Evolutionary conservation across 2,329 filamentous ascomycete genomes (phyloP), one percentile per base, ranked within the genome.

Genomic region (Aspergillus sp.): DNA sequence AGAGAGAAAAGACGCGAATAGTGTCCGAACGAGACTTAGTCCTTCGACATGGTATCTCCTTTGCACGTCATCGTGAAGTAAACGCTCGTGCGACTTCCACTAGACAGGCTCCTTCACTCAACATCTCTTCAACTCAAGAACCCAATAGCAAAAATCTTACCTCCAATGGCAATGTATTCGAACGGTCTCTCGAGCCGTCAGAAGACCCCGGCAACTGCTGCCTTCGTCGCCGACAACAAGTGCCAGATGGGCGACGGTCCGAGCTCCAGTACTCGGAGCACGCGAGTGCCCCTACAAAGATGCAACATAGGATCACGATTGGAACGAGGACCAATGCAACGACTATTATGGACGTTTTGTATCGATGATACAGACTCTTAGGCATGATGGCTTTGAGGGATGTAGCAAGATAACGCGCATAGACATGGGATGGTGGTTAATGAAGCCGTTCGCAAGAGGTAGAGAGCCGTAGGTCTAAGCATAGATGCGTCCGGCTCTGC

Each of bases 301-400:
- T 59, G 49, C 63, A 62, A 36, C 74, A 67, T 43, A 78, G 68
- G 35, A 79, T 67, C 51, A 73, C 61, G 53, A 79, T 77, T 38
- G 77, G 76, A 50, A 79, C 72, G 44, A 79, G 62, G 52, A 79
- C 68, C 56, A 79, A 65, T 51, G 71, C 71, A 53, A 76, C 66
- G 59, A 78, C 62, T 57, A 75, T 71, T 59, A 70, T 63, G 51
- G 66, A 64, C 51, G 62, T 72, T 59, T 67, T 71, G 56, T 66
- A 61, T 54, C 66, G 59, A 51, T 61, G 55, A 24, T 61, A 64
- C 56, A 65, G 51, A 42, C 52, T 59, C 53, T 61, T 63, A 58
- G 63, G 49, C 64, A 67, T 72, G 50, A 64, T 64, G 26, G 17
- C 32, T 45, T n/a, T 32, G 38, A 44, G n/a, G 17, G n/a, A 38